phyloP scores from a whole-genome alignment of 495 filamentous ascomycete genomes.

The Penicillium canariense region DNA sequence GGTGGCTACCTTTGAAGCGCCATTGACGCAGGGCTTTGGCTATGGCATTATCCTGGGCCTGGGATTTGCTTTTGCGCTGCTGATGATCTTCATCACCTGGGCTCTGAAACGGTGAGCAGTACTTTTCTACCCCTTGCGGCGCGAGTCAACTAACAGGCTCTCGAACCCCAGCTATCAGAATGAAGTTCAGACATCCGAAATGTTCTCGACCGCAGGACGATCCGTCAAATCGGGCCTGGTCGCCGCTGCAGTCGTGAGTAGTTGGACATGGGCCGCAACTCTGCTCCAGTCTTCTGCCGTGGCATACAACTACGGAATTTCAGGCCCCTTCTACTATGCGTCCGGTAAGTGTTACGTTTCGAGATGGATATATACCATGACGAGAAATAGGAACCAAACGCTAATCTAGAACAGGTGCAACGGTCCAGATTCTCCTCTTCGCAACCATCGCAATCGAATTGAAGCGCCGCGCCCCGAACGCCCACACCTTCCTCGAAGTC shows the following conservation, averaged over 20 bases:
- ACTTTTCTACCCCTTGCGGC: neutral
- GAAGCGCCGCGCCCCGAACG: slow-evolving; percentile 82
- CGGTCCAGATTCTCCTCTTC: slow-evolving; percentile 74
- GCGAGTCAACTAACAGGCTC: neutral
- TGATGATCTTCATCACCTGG: slow-evolving; percentile 81
- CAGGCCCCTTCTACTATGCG: slow-evolving; percentile 90
- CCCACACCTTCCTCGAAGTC: slow-evolving; percentile 83
- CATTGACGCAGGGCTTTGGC: slow-evolving; percentile 68
- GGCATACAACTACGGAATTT: slow-evolving; percentile 89
- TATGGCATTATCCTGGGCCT: slow-evolving; percentile 83
- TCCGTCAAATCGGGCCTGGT: slow-evolving; percentile 94
- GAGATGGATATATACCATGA: neutral
- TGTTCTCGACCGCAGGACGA: slow-evolving; percentile 92
- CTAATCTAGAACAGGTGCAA: slow-evolving; percentile 39
- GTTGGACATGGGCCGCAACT: slow-evolving; percentile 80
- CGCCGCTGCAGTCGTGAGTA: slow-evolving; percentile 91
- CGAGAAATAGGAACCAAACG: neutral
- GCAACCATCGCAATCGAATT: slow-evolving; percentile 92
- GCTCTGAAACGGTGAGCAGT: slow-evolving; percentile 59
- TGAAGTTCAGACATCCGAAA: slow-evolving; percentile 94
- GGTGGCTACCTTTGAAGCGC: slow-evolving; percentile 40
- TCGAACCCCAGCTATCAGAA: slow-evolving; percentile 67
- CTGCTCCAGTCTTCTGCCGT: slow-evolving; percentile 77
- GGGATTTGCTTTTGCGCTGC: slow-evolving; percentile 71
- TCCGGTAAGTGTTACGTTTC: slow-evolving; percentile 33